Evolutionary conservation across 2,329 filamentous ascomycete species (phyloP), one percentile per base, ranked within the genome.

Genomic region (Penicillium sp.): DNA sequence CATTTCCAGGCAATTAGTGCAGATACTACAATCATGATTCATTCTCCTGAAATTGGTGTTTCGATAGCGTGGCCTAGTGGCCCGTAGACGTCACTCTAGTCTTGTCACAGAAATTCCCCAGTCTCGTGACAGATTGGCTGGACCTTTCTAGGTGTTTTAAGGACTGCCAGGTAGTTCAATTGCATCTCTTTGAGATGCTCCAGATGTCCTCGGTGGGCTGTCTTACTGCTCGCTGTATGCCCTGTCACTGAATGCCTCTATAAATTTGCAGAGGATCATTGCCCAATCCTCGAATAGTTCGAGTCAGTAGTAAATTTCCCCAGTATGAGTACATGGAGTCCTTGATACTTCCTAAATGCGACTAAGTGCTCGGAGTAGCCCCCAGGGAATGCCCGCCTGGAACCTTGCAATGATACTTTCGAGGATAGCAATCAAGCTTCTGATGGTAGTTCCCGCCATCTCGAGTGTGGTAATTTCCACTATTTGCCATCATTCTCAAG

Each of bases 1-100:
- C 55, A 61, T 53, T 56, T 10, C 22, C 14, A 34, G 14, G 17
- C 43, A 55, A 47, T 53, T 53, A 49, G 42, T 53, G 61, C 54
- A 58, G 49, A 58, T 54, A 58, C 38, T 55, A 25, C 35, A 49
- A 54, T 43, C 37, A 28, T 25, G 39, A 15, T 39, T 15, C 17
- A 39, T 12, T 48, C 22, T 31, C 34, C n/a, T 20, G n/a, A 14
- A 49, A 6, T 4, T 4, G 4, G 5, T 11, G 2, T 48, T 8
- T 48, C 14, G 6, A 31, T 10, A n/a, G 12, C 14, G 4, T 2
- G 14, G 20, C 43, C 8, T 17, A 31, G 43, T n/a, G 25, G 22
- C 7, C 5, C 7, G 8, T 7, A 35, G n/a, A 12, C 10, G 10
- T 45, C 39, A 14, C 2, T 53, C 14, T 12, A 11, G 15, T 31